Percentiles rank a stretch among this genome's conserved stretches.
Conservation (phyloP, 202 grass and related monocot genomes). For the Schoenoplectus tabernaemontani region DNA sequence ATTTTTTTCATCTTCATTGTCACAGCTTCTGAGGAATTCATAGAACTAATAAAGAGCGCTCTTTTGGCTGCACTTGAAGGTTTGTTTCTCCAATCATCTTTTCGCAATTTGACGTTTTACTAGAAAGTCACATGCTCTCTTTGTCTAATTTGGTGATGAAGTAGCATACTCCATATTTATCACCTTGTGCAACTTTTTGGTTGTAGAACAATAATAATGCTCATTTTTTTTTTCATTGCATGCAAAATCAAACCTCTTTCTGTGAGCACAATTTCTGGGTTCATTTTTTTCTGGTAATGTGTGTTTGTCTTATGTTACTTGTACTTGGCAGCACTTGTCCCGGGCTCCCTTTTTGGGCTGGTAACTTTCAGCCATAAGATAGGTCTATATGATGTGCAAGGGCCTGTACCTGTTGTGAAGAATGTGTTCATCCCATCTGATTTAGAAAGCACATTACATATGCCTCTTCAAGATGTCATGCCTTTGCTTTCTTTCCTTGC, state of each 20-base stretch:
- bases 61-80: constrained; percentile 92
- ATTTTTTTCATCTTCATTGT: background rate
- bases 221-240: background rate
- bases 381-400: constrained; percentile 93
- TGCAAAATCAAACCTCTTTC: background rate
- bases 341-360: constrained; percentile 83
- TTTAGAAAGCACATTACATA: constrained; percentile 36
- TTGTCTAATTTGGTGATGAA: constrained; percentile 15
- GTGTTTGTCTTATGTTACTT: background rate
- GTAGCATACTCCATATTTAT: background rate
- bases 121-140: background rate
- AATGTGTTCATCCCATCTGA: constrained; percentile 76
- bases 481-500: constrained; percentile 86
- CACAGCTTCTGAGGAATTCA: constrained; percentile 89
- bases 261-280: background rate
- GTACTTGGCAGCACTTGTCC: constrained; percentile 61
- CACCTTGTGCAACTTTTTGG: background rate
- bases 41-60: constrained; percentile 82
- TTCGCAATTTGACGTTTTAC: background rate
- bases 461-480: constrained; percentile 87
- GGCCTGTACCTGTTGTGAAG: constrained; percentile 74
- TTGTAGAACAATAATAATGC: background rate
- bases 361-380: constrained; percentile 97
- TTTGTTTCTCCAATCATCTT: constrained; percentile 19
- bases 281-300: background rate